Base-by-base conservation (phyloP, 2,329 filamentous ascomycete genomes). In the Xylariaceae sp. region DNA sequence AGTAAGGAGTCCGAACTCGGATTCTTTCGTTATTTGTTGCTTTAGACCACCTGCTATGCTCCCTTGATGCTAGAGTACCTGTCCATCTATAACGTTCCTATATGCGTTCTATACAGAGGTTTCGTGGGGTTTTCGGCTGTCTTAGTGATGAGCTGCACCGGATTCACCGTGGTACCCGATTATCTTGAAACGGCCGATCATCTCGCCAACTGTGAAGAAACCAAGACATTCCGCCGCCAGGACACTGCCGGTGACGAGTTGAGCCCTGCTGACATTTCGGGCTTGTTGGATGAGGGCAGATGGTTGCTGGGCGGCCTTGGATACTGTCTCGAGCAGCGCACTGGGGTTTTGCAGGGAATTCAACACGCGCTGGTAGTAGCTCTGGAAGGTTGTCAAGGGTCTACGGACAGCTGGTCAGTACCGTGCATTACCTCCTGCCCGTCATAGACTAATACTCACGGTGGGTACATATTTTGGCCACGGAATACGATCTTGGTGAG, bases 141-240 rank as follows among this genome's bases (percentile, higher is more conserved):
- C 9, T 79, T 80, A 85, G 77, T 85, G 85, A 75, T 87, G 83
- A 63, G 80, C 79, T 67, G 81, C 82, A 61, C 75, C 75, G 63
- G 74, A 72, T 73, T 90, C 85, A 72, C 90, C 89, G 76, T 84
- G 85, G 84, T 99, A 99, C 64, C 95, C 95, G 68, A 99, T 83
- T 67, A 99, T 76, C 89, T 99, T 98, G 80, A 95, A 86, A 71
- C 93, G 86, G 70, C 95, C 95, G 70, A 99, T 87, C 76, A 99
- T 98, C 84, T 98, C 93, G 64, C 95, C 95, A 52, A 98, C 86
- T 60, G 93, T 96, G 84, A 98, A 99, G 85, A 99, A 99, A 60
- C 95, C 95, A 65, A 99, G 78, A 48, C 91, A 84, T 80, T 99
- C 93, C 54, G 93, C 93, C 46, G 82, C 77, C 60, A 97, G 80